Evolutionary conservation across 1,284 basidiomycete species (phyloP).

Genomic region (Ustilago tritici): DNA sequence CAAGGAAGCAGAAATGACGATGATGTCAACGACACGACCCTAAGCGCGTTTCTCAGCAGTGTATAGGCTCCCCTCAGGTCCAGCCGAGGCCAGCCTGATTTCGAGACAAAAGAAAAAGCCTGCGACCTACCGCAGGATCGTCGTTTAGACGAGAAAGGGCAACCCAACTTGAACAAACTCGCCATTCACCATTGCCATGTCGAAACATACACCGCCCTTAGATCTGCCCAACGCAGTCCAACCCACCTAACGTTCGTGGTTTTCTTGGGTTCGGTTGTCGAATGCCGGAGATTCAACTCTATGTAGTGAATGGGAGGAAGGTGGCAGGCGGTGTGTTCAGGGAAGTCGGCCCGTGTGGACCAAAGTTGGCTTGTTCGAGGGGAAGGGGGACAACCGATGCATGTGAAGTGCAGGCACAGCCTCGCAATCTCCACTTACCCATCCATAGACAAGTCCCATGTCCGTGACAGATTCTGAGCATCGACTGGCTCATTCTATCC

Average conservation of each 20-base stretch:
- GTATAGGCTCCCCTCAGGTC: background rate
- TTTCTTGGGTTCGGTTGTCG: background rate
- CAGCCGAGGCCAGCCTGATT: background rate
- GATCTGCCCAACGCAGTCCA: background rate
- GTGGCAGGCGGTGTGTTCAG: slow-evolving; percentile 1
- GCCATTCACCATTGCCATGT: background rate
- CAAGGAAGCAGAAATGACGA: background rate
- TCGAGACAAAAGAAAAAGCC: background rate
- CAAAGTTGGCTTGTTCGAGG: background rate
- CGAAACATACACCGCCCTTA: too few relatives aligned
- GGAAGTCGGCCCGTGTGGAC: slow-evolving; percentile 15
- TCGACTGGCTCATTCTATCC: background rate
- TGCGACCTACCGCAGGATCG: background rate
- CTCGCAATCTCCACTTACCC: background rate
- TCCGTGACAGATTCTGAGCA: background rate
- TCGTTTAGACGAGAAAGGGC: background rate
- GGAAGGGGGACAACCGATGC: slow-evolving; percentile 7
- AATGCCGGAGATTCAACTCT: background rate
- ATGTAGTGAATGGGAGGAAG: background rate
- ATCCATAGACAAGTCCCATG: background rate
- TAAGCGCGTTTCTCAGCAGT: background rate
- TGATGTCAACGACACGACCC: background rate
- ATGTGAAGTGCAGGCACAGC: slow-evolving; percentile 33
- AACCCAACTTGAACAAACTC: background rate
- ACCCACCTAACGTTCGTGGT: background rate